A percentile compares a stretch with the other conserved stretches of the same genome.
These are phyloP conservation scores for Triticum urartu DNA, from an alignment of 176 grass and related monocot species.

Conservation along the genomic window DNA sequence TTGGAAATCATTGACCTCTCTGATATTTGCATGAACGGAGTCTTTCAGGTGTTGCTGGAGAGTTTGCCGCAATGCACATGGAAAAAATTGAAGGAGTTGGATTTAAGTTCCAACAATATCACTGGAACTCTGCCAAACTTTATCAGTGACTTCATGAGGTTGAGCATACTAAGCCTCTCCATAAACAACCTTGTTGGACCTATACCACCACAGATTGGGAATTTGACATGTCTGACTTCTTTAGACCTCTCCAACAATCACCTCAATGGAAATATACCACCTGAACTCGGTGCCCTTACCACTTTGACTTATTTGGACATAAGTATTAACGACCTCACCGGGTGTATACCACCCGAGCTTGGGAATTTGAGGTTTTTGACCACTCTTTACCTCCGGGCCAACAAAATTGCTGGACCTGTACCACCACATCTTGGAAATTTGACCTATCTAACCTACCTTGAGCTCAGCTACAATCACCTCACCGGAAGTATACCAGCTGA, in stretches of 20 bases:
- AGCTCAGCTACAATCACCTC: not conserved
- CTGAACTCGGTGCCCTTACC: not conserved
- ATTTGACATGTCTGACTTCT: no score
- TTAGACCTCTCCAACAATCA: not conserved
- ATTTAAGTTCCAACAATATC: not conserved
- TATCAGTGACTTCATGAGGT: not conserved
- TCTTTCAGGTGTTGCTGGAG: not conserved
- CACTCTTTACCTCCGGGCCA: no score
- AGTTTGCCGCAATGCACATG: not conserved
- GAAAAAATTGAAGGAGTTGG: not conserved
- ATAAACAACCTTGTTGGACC: not conserved
- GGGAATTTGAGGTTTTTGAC: no score
- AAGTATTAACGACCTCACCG: not conserved
- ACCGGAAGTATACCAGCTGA: not conserved
- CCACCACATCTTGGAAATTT: not conserved
- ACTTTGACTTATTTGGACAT: not conserved
- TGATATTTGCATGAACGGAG: no score
- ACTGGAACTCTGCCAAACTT: conserved; percentile 8
- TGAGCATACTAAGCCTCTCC: not conserved
- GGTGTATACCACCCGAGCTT: not conserved
- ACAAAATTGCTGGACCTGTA: not conserved
- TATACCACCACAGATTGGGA: not conserved
- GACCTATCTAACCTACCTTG: not conserved
- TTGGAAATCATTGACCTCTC: not conserved
- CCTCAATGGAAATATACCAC: not conserved